Base-by-base conservation (phyloP, 257 asterid species). In the Salvia hispanica region DNA sequence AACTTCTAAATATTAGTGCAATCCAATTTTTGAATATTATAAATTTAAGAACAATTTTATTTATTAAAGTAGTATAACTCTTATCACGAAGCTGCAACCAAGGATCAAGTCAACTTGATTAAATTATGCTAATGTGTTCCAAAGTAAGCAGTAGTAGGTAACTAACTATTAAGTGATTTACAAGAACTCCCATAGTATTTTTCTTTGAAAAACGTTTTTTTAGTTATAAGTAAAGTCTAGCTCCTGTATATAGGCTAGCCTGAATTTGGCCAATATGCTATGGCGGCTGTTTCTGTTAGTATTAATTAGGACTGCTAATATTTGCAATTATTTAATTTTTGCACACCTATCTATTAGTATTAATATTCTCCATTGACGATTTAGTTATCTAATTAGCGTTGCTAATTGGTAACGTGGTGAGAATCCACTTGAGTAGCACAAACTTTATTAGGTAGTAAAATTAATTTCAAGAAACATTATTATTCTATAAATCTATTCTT, bases 251-350 rank as follows among this genome's bases (percentile, higher is more conserved):
- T 25, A 25, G 31, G 31, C 31, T 25, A 25, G 31, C 31, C 31
- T 1, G 31, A 25, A 25, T 25, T 25, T 25, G 31, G 3, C 31
- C 31, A 40, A 40, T 40, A 36, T 25, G 31, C 31, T 25, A 61
- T 62, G 55, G 14, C 64, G 58, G 31, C 78, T 60, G 11, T 52
- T 48, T 45, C 33, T 6, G 6, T 11, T 57, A 56, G 4, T 57
- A 56, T 7, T 43, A 36, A 0, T 0, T 59, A 62, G 64, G 74
- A 18, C 70, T 74, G 78, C 74, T 40, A 60, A 33, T 60, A 16
- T 9, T n/a, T 28, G 2, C 16, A 40, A 51, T 40, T 51, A 74
- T 53, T 71, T 54, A 54, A 52, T 67, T 25, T 25, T 72, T 61
- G 66, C 71, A 28, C 15, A 48, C 60, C 33, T 51, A 61, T 34